These are phyloP conservation scores for Aureobasidium leucospermi DNA, from an alignment of 2,329 filamentous ascomycete species.

Conservation along the genomic window DNA sequence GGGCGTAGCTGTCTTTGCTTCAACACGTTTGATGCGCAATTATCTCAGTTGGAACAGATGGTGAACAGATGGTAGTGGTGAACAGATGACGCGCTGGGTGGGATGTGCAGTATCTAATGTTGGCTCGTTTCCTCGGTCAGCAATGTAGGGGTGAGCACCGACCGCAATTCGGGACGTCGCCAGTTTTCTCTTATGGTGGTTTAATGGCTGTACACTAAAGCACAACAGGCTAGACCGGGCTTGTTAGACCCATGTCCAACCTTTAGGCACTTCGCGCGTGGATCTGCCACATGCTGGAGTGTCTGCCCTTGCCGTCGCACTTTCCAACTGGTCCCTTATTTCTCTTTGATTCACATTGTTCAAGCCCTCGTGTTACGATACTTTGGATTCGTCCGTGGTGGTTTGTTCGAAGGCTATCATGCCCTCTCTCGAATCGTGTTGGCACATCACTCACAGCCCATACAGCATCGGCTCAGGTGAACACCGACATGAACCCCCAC, in stretches of 20 bases:
- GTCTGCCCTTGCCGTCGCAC: neutral
- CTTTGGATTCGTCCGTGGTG: neutral
- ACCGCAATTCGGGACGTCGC: neutral
- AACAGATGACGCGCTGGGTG: constrained; percentile 6
- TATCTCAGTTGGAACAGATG: neutral
- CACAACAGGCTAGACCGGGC: neutral
- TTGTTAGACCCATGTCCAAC: too few relatives aligned
- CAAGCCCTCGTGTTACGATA: neutral
- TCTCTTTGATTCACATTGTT: neutral
- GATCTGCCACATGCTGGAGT: neutral
- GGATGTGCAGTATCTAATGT: neutral
- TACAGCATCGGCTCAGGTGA: too few relatives aligned
- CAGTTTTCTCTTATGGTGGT: neutral
- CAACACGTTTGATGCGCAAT: neutral
- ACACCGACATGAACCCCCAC: neutral
- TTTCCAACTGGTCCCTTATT: neutral
- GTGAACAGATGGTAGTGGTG: neutral
- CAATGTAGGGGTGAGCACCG: neutral
- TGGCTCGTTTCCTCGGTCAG: constrained; percentile 4
- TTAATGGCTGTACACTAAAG: constrained; percentile 1
- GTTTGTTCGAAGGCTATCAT: too few relatives aligned
- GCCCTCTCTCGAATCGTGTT: too few relatives aligned
- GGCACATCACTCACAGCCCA: too few relatives aligned
- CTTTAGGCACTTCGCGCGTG: neutral
- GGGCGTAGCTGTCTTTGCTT: neutral